phyloP scores from a whole-genome alignment of 2,329 filamentous ascomycete species.

The Beauveria varroae region DNA sequence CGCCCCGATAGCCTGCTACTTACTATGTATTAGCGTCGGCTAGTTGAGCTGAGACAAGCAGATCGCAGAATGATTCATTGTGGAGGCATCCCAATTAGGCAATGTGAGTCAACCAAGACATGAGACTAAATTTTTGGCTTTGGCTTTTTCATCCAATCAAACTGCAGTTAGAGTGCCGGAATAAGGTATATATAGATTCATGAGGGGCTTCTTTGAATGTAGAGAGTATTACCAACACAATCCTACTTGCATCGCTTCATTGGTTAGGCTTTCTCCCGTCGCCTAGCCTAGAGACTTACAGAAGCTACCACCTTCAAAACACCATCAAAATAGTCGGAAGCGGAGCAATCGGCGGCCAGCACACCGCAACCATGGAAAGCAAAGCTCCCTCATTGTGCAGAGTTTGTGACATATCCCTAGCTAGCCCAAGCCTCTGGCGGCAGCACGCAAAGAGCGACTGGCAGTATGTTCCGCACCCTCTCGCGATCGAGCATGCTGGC shows the following conservation, averaged over 20 bases:
- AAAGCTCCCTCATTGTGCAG: conserved; percentile 17
- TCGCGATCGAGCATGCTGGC: not conserved
- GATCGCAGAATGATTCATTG: conserved; percentile 6
- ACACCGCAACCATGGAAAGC: conserved; percentile 5
- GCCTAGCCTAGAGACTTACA: not conserved
- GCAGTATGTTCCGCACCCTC: conserved; percentile 14
- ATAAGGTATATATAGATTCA: conserved; percentile 1
- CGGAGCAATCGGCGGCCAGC: not conserved
- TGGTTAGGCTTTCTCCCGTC: not conserved
- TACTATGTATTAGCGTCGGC: not conserved
- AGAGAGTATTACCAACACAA: not conserved
- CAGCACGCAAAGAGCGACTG: conserved; percentile 19
- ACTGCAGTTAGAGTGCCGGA: not conserved
- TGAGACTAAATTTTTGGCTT: not conserved
- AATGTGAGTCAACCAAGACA: conserved; percentile 3
- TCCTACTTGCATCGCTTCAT: no score
- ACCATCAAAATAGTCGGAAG: conserved; percentile 5
- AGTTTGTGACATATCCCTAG: conserved; percentile 16
- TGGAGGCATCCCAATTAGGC: conserved; percentile 5
- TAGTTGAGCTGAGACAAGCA: not conserved
- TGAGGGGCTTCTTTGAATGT: not conserved
- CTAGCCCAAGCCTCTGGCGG: conserved; percentile 15
- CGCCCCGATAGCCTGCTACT: not conserved
- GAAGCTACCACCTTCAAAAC: not conserved
- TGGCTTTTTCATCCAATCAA: not conserved